Percentiles rank a stretch among this genome's conserved stretches.
These are phyloP conservation scores for Diplodia sapinea DNA, from an alignment of 2,329 filamentous ascomycete genomes.

Conservation along the genomic window DNA sequence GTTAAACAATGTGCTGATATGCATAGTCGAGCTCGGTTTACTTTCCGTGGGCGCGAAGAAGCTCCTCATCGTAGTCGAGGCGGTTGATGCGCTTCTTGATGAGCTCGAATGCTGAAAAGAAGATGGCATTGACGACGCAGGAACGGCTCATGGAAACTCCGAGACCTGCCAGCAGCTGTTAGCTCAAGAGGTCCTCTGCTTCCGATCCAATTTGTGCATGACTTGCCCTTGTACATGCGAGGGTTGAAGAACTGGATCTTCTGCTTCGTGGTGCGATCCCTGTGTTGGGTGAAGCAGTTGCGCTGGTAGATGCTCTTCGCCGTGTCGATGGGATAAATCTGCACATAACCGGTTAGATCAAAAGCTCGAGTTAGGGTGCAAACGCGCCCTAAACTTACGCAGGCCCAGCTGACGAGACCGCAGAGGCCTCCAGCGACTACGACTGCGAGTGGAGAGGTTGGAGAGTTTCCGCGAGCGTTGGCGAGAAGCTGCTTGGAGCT, in stretches of 20 bases:
- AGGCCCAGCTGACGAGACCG: conserved; percentile 84
- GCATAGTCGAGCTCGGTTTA: background rate
- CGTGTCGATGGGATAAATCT: conserved; percentile 71
- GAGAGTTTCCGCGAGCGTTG: conserved; percentile 72
- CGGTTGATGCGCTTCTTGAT: conserved; percentile 67
- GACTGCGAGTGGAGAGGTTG: conserved; percentile 80
- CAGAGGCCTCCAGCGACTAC: conserved; percentile 80
- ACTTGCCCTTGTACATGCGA: conserved; percentile 76
- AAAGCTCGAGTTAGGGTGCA: background rate
- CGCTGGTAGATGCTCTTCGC: conserved; percentile 87
- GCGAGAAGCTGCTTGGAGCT: conserved; percentile 82
- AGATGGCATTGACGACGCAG: conserved; percentile 83
- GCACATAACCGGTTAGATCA: conserved; percentile 33
- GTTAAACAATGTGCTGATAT: background rate
- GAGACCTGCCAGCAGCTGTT: conserved; percentile 53
- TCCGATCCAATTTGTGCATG: background rate
- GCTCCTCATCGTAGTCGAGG: conserved; percentile 46
- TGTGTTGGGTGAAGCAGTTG: conserved; percentile 73
- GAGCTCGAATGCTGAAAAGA: conserved; percentile 87
- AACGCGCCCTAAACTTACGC: conserved; percentile 38
- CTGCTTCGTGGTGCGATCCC: conserved; percentile 61
- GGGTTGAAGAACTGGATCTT: conserved; percentile 79
- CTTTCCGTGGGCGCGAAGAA: conserved; percentile 28
- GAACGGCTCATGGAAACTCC: conserved; percentile 84
- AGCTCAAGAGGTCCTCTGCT: background rate